Conservation (phyloP, 2,329 filamentous ascomycete genomes). For the Fusarium hostae region DNA sequence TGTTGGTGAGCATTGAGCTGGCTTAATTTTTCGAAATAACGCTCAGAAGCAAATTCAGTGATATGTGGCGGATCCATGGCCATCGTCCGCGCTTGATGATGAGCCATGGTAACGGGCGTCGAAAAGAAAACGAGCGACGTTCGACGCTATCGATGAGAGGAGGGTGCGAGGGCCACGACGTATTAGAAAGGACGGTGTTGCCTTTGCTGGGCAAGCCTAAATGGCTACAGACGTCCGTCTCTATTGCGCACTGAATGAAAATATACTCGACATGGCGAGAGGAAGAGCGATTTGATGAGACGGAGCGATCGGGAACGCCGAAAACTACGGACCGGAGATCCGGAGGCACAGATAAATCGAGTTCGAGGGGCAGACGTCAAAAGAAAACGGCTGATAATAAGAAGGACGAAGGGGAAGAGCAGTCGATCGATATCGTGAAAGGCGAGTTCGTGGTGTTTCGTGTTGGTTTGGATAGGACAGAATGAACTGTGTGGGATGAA, state of each 20-base stretch:
- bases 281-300: conserved; percentile 19
- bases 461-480: conserved; percentile 30
- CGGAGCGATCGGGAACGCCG: conserved; percentile 31
- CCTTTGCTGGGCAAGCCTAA: conserved; percentile 45
- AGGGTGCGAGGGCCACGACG: conserved; percentile 2
- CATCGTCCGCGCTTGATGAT: conserved; percentile 46
- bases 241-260: conserved; percentile 47
- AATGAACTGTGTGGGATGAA: conserved; percentile 35
- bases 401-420: neutral
- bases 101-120: conserved; percentile 47
- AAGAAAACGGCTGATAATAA: neutral
- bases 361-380: neutral
- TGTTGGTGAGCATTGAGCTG: conserved; percentile 63
- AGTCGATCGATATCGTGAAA: conserved; percentile 39
- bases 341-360: conserved; percentile 13
- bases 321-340: conserved; percentile 7
- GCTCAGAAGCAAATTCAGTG: conserved; percentile 74
- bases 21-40: conserved; percentile 71
- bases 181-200: conserved; percentile 29
- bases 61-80: conserved; percentile 71
- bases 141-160: conserved; percentile 10
- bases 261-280: conserved; percentile 48
- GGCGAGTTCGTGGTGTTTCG: conserved; percentile 41
- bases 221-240: conserved; percentile 48
- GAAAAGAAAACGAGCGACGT: conserved; percentile 36